Conservation (phyloP, 352 stramenopile genomes). For the Blastocystis sp. region DNA sequence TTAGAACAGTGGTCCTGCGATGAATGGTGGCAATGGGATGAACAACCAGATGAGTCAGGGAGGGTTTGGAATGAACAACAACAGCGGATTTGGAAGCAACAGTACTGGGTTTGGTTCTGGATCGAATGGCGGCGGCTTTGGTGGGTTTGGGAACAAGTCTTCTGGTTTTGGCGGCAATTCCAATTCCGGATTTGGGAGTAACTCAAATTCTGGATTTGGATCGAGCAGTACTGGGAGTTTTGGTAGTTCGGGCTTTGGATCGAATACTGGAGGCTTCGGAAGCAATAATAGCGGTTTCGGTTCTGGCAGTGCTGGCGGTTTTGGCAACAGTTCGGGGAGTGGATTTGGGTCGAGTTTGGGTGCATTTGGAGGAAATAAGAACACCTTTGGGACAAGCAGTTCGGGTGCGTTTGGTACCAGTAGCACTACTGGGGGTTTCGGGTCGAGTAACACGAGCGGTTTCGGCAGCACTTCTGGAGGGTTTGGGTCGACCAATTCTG, state of each 20-base stretch:
- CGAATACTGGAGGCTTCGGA: constrained; percentile 3
- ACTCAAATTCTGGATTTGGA: constrained; percentile 16
- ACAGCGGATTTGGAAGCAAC: background rate
- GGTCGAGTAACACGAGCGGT: constrained; percentile 1
- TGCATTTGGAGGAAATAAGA: background rate
- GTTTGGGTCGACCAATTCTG: constrained; percentile 2
- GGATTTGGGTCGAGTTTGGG: background rate
- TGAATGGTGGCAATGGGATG: background rate
- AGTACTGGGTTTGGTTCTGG: background rate
- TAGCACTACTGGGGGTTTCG: constrained; percentile 10
- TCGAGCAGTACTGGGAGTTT: background rate
- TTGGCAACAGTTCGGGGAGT: background rate
- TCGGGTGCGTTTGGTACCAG: background rate
- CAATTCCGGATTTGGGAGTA: constrained; percentile 1
- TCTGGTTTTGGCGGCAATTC: background rate
- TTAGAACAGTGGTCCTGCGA: background rate
- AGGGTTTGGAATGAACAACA: constrained; percentile 23
- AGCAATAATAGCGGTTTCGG: background rate
- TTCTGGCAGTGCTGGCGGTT: background rate
- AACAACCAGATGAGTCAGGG: background rate
- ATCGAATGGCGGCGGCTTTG: background rate
- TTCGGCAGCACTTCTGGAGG: background rate
- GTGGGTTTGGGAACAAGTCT: constrained; percentile 13
- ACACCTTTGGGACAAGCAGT: background rate
- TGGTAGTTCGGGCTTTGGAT: background rate